Conservation (phyloP, 441 rosid species). For the Hypseocharis bilobata region DNA sequence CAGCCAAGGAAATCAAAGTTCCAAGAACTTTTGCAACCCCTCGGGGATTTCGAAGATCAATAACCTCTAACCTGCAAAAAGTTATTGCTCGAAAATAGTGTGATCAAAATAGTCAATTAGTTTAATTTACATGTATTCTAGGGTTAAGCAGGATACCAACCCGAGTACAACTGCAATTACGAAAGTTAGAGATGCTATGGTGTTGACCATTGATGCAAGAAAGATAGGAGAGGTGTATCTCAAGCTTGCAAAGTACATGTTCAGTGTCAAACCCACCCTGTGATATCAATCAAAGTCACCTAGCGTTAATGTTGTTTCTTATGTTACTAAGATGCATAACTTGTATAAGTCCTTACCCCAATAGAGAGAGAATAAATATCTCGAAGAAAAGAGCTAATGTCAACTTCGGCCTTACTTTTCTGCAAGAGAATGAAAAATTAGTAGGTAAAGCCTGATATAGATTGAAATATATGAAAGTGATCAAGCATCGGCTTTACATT, state of each 20-base stretch:
- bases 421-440: too few species aligned
- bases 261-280: constrained; percentile 44
- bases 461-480: too few species aligned
- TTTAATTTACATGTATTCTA: too few species aligned
- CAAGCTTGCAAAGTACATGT: constrained; percentile 59
- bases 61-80: constrained; percentile 37
- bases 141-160: constrained; percentile 25
- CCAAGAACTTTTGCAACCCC: constrained; percentile 51
- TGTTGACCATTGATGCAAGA: constrained; percentile 43
- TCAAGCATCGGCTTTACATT: too few species aligned
- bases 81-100: too few species aligned
- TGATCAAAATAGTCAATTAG: too few species aligned
- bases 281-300: background rate
- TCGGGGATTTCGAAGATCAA: constrained; percentile 43
- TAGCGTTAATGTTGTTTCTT: background rate
- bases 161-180: constrained; percentile 40
- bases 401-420: constrained; percentile 50
- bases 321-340: background rate
- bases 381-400: constrained; percentile 43
- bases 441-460: too few species aligned
- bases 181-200: constrained; percentile 48
- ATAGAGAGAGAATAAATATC: constrained; percentile 51
- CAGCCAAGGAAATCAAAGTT: constrained; percentile 39
- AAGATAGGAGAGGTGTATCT: constrained; percentile 59
- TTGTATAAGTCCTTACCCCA: constrained; percentile 34